phyloP scores from a whole-genome alignment of 164 flowering plant species.

The Warburgia ugandensis region DNA sequence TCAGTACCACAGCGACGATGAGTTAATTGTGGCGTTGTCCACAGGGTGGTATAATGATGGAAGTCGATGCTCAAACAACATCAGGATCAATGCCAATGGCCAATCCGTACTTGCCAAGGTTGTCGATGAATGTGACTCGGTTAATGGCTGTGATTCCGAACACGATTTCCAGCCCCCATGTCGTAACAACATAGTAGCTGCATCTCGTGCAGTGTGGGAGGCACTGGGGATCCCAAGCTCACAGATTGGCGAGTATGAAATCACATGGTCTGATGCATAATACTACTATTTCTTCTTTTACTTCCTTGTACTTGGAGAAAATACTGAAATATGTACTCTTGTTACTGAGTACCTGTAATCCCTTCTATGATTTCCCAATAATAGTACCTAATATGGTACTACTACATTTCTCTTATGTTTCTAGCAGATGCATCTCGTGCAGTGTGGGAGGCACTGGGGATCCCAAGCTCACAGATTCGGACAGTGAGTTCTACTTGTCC shows the following conservation, averaged over 20 bases:
- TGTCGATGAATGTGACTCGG: conserved; percentile 8
- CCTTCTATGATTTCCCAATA: too few species aligned
- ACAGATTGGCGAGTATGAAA: not conserved
- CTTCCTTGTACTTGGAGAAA: too few species aligned
- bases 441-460: conserved; percentile 8
- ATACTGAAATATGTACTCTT: too few species aligned
- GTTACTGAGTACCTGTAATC: too few species aligned
- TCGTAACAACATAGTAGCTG: conserved; percentile 7
- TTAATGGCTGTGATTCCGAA: conserved; percentile 1
- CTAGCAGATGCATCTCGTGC: conserved; percentile 9
- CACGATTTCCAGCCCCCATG: conserved; percentile 9
- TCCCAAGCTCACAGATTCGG: not conserved
- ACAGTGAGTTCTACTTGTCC: too few species aligned
- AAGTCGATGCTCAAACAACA: conserved; percentile 3
- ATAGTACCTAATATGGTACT: too few species aligned
- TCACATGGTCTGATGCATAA: conserved; percentile 9
- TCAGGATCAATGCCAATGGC: conserved; percentile 8
- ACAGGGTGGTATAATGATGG: conserved; percentile 8
- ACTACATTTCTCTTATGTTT: too few species aligned
- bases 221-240: conserved; percentile 5
- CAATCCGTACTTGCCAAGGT: too few species aligned
- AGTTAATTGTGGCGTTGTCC: conserved; percentile 9
- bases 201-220: conserved; percentile 9
- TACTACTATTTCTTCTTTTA: too few species aligned
- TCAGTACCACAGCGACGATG: conserved; percentile 4